Conservation (phyloP, 768 basidiomycete genomes). For the Suillus hirtellus region DNA sequence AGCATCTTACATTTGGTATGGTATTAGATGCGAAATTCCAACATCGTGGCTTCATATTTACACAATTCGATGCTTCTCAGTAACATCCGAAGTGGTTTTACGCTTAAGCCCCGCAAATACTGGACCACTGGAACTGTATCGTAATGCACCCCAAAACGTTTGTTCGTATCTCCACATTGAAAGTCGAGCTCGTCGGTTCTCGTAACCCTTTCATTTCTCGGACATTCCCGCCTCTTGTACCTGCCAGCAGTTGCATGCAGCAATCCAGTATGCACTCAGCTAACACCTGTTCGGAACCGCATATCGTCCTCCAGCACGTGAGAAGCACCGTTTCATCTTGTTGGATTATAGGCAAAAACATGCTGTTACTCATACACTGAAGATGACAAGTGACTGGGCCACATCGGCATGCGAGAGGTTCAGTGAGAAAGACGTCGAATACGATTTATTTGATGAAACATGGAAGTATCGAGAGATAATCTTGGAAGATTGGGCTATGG, state of each 20-base stretch:
- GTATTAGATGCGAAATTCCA: neutral
- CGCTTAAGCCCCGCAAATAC: neutral
- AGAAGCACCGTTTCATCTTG: constrained; percentile 5
- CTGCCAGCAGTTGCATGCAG: constrained; percentile 20
- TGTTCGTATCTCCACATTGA: constrained; percentile 21
- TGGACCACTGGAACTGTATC: neutral
- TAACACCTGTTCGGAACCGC: constrained; percentile 19
- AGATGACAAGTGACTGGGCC: constrained; percentile 7
- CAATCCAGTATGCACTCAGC: constrained; percentile 23
- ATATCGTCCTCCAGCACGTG: neutral
- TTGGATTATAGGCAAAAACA: constrained; percentile 4
- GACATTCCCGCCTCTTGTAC: constrained; percentile 20
- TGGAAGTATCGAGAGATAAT: constrained; percentile 5
- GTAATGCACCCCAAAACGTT: neutral
- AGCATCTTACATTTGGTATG: too few relatives aligned
- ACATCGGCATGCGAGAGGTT: neutral
- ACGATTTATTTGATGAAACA: constrained; percentile 12
- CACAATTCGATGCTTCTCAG: neutral
- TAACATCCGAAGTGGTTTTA: neutral
- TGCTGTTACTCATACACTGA: constrained; percentile 8
- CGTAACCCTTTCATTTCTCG: constrained; percentile 23
- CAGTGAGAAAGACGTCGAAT: constrained; percentile 14
- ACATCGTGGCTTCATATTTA: neutral
- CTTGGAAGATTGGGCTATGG: constrained; percentile 11
- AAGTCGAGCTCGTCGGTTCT: constrained; percentile 18